Base-by-base conservation (phyloP, 2,329 filamentous ascomycete genomes). In the Ophiocordyceps sinensis region DNA sequence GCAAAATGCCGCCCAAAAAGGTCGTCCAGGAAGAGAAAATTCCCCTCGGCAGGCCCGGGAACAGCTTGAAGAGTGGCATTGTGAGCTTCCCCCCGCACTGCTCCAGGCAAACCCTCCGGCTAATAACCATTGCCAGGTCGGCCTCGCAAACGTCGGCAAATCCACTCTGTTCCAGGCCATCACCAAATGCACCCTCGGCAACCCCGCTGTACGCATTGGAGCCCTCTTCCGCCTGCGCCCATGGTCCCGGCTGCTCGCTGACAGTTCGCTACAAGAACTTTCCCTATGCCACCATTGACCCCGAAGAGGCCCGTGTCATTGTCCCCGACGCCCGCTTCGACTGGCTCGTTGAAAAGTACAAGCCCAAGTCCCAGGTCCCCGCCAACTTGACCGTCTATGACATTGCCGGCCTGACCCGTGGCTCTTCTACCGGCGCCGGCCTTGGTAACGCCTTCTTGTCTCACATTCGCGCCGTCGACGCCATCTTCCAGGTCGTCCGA, bases 151-250 rank as follows among this genome's bases (percentile, higher is more conserved):
- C 66, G 93, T 98, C 55, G 91, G 91, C 66, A 98, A 98, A 73
- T 98, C 91, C 51, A 98, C 93, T 29, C 79, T 98, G 56, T 98
- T 98, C 78, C 93, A 98, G 73, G 87, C 91, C 61, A 95, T 98
- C 67, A 98, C 91, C 61, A 96, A 95, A 74, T 94, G 83, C 66
- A 79, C 79, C 51, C 81, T 98, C 57, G 91, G 93, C 68, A 98
- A 96, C 71, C 93, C 93, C 56, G 91, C 91, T 71, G 81, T 85
- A 73, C 65, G 32, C 32, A 15, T 5, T 15, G 78, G 73, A 26
- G 50, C 52, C 52, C 49, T 51, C 51, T 43, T 35, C 23, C 13
- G 53, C 49, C 51, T 28, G 17, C 26, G n/a, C n/a, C n/a, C 9
- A 9, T 48, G 49, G 13, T 37, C 36, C 47, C 54, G 53, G 49